Conservation (phyloP, 768 basidiomycete genomes). For the Suillus hirtellus region DNA sequence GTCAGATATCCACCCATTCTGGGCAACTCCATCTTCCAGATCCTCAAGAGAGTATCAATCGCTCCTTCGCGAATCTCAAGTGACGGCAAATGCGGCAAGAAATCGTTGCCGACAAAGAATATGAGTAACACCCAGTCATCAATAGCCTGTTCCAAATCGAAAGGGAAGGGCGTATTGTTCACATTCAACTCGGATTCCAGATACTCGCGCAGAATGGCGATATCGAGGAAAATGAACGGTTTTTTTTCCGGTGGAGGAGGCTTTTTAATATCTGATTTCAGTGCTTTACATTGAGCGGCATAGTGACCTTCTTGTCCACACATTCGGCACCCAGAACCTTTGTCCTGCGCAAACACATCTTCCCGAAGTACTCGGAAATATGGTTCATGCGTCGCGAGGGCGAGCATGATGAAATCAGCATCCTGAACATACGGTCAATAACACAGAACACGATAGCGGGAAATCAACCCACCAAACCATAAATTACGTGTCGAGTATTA, state of each 20-base stretch:
- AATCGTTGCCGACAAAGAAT: constrained; percentile 99
- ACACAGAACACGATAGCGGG: constrained; percentile 1
- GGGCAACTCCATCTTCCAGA: constrained; percentile 92
- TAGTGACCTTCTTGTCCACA: constrained; percentile 96
- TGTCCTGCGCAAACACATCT: constrained; percentile 93
- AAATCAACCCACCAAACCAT: constrained; percentile 73
- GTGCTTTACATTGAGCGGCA: constrained; percentile 90
- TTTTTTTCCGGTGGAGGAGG: constrained; percentile 62
- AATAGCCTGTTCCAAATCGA: constrained; percentile 93
- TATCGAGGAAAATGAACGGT: constrained; percentile 99
- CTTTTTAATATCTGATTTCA: constrained; percentile 66
- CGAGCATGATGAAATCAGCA: constrained; percentile 98
- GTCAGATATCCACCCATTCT: constrained; percentile 98
- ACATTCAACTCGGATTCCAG: constrained; percentile 94
- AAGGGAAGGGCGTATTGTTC: constrained; percentile 76
- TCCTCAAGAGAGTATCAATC: constrained; percentile 93
- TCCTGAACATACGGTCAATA: constrained; percentile 54
- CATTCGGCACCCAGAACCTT: constrained; percentile 77
- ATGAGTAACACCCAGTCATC: constrained; percentile 99
- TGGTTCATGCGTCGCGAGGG: constrained; percentile 98
- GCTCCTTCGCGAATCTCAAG: constrained; percentile 99
- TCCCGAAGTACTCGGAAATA: constrained; percentile 96
- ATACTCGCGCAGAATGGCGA: constrained; percentile 94
- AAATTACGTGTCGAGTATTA: constrained; percentile 95
- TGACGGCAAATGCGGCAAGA: constrained; percentile 92